Evolutionary conservation across 2,329 filamentous ascomycete genomes (phyloP).

Genomic region (Fusarium annulatum): DNA sequence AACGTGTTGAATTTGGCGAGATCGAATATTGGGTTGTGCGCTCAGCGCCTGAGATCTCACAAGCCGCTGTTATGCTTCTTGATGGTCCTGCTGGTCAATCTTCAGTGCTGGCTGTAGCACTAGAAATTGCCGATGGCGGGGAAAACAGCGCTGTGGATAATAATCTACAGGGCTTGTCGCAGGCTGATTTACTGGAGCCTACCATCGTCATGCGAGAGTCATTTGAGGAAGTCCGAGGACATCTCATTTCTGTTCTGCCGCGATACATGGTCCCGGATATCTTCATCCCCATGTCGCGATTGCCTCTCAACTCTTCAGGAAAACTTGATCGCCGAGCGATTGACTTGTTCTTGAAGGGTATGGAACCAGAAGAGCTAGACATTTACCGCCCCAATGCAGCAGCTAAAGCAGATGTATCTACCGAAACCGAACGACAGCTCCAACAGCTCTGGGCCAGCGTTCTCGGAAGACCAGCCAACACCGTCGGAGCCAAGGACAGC

Average conservation of each 20-base stretch:
- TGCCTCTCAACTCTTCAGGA: not conserved
- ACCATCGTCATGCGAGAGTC: not conserved
- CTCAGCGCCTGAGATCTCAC: not conserved
- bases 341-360: not conserved
- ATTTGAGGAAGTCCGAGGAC: not conserved
- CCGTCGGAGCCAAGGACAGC: not conserved
- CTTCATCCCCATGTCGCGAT: not conserved
- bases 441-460: not conserved
- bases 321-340: not conserved
- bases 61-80: not conserved
- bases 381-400: not conserved
- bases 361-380: not conserved
- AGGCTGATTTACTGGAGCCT: not conserved
- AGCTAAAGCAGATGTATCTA: not conserved
- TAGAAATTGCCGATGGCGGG: not conserved
- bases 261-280: slow-evolving; percentile 4
- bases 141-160: not conserved
- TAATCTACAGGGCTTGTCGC: not conserved
- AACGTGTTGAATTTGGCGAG: not conserved
- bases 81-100: not conserved
- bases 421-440: not conserved
- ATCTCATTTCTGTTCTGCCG: not conserved
- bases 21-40: slow-evolving; percentile 10
- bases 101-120: not conserved
- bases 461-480: not conserved